Conservation (phyloP, 805 yeast genomes). For the Candida sphagnicola region DNA sequence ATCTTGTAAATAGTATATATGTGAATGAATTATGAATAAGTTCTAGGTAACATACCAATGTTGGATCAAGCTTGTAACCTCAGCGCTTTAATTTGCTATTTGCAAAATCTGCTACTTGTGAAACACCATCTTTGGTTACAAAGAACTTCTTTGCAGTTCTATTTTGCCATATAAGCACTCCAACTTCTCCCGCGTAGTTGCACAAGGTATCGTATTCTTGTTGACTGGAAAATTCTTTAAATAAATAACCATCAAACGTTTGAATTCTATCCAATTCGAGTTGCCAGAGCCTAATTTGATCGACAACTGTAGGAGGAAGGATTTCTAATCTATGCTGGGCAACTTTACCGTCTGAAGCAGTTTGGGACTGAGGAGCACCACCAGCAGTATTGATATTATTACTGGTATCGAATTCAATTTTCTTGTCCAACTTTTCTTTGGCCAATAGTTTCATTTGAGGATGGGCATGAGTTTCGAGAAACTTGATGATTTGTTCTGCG, state of each 20-base stretch:
- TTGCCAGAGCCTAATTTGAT: constrained; percentile 95
- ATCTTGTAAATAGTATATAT: constrained; percentile 7
- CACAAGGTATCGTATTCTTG: constrained; percentile 71
- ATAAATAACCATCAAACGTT: constrained; percentile 80
- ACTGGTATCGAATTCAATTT: constrained; percentile 57
- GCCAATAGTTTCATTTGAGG: constrained; percentile 81
- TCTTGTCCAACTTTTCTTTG: constrained; percentile 63
- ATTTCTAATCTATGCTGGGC: constrained; percentile 55
- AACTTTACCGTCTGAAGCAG: constrained; percentile 18
- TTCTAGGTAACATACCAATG: too few relatives aligned
- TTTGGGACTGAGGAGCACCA: constrained; percentile 33
- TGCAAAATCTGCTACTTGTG: constrained; percentile 89
- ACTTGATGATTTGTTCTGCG: constrained; percentile 89
- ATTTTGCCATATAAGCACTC: constrained; percentile 88
- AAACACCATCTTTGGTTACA: constrained; percentile 81
- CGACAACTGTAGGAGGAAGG: constrained; percentile 93
- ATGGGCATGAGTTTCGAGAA: constrained; percentile 88
- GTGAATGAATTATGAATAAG: too few relatives aligned
- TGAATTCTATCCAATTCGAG: constrained; percentile 89
- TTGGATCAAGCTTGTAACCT: background rate
- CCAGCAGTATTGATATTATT: constrained; percentile 45
- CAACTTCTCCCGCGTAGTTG: constrained; percentile 84
- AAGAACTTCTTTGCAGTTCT: constrained; percentile 67
- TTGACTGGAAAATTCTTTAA: constrained; percentile 76
- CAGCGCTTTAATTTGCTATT: constrained; percentile 44